Conservation (phyloP, 441 rosid genomes). For the Aleurites moluccanus region DNA sequence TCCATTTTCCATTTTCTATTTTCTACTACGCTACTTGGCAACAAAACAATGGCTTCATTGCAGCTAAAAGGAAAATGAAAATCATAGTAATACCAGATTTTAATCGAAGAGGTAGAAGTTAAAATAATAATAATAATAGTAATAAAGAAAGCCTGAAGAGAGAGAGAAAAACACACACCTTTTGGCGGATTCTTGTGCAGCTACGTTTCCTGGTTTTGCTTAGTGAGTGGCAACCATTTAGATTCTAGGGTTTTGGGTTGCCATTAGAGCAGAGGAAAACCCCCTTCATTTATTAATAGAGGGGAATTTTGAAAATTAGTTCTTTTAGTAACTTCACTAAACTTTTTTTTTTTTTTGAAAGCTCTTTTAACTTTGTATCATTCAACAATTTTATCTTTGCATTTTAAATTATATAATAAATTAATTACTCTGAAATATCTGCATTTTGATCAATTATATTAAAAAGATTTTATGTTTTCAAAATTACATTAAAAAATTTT, state of each 20-base stretch:
- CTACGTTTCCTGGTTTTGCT: not conserved
- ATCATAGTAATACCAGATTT: not conserved
- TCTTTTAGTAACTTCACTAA: not conserved
- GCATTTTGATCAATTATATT: no score
- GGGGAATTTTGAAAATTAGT: not conserved
- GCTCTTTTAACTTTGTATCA: not conserved
- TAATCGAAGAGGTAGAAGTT: not conserved
- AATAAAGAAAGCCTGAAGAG: not conserved
- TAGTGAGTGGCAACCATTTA: no score
- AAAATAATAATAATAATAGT: not conserved
- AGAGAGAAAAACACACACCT: not conserved
- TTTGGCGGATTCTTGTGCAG: not conserved
- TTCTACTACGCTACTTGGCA: not conserved
- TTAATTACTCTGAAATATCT: no score
- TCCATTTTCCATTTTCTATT: not conserved
- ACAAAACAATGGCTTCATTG: not conserved
- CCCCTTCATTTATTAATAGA: not conserved
- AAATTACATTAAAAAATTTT: no score
- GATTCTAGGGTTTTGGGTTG: constrained; percentile 7
- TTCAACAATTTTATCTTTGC: no score
- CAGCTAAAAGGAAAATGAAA: not conserved
- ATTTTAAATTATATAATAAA: no score
- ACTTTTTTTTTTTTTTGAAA: no score
- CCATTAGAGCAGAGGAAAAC: not conserved
- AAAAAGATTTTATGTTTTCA: no score